Percentiles rank a stretch among this genome's conserved stretches.
Evolutionary conservation across 140 eudicot genomes (phyloP).

Genomic region (Bidens hawaiensis): DNA sequence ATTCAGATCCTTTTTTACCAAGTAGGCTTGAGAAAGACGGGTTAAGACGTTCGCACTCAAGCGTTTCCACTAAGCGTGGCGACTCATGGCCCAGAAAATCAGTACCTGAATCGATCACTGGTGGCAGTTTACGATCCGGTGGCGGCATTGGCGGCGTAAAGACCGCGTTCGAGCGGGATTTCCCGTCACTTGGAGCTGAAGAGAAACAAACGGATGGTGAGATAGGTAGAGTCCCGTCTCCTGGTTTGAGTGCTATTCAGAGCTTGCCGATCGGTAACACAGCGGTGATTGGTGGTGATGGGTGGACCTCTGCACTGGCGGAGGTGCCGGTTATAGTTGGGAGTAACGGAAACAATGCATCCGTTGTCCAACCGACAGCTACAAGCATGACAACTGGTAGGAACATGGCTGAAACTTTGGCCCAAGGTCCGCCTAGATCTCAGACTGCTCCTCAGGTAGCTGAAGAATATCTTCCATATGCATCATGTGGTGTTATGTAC

Average conservation of each 20-base stretch:
- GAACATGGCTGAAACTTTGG: conserved; percentile 96
- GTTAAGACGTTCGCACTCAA: conserved; percentile 69
- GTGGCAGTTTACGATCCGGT: conserved; percentile 34
- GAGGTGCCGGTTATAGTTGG: conserved; percentile 70
- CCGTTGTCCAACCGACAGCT: conserved; percentile 31
- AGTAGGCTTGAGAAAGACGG: conserved; percentile 55
- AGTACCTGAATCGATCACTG: conserved; percentile 27
- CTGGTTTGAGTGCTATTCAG: conserved; percentile 66
- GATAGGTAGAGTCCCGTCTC: conserved; percentile 73
- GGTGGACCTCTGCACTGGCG: conserved; percentile 92
- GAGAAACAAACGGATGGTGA: conserved; percentile 51
- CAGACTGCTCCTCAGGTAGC: conserved; percentile 72
- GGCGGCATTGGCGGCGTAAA: conserved; percentile 32
- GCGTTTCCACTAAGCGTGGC: conserved; percentile 67
- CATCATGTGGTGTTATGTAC: conserved; percentile 1
- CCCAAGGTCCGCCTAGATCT: conserved; percentile 61
- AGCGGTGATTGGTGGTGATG: conserved; percentile 55
- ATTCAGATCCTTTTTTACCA: conserved; percentile 58
- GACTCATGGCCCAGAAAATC: conserved; percentile 57
- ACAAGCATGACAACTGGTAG: conserved; percentile 39
- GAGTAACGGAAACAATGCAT: conserved; percentile 27
- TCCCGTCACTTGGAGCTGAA: conserved; percentile 76
- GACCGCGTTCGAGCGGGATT: conserved; percentile 63
- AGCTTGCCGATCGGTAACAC: conserved; percentile 55
- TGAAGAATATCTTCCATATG: background rate